phyloP scores from a whole-genome alignment of 768 basidiomycete genomes.

The Asterophora parasitica region DNA sequence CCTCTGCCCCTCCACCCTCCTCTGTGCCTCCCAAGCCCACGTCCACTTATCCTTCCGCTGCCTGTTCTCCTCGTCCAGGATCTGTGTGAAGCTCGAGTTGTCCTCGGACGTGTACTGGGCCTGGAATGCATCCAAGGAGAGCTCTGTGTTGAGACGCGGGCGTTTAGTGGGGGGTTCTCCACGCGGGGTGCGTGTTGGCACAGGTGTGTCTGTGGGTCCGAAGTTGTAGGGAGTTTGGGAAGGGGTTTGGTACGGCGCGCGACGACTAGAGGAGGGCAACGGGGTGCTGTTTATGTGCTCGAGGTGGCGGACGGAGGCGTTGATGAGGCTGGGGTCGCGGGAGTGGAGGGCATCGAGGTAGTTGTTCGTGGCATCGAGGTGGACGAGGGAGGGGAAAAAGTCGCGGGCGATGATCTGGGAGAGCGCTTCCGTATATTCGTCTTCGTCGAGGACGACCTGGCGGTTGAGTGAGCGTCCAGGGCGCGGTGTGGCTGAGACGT shows the following conservation, averaged over 20 bases:
- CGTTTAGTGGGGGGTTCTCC: slow-evolving; percentile 51
- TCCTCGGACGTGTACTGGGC: slow-evolving; percentile 93
- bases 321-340: slow-evolving; percentile 74
- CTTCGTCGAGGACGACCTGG: slow-evolving; percentile 80
- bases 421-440: slow-evolving; percentile 88
- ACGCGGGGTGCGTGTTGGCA: slow-evolving; percentile 43
- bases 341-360: slow-evolving; percentile 78
- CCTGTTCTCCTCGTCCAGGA: slow-evolving; percentile 86
- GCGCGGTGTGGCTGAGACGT: slow-evolving; percentile 18
- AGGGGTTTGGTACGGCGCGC: slow-evolving; percentile 36
- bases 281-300: slow-evolving; percentile 61
- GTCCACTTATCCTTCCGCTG: slow-evolving; percentile 73
- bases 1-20: slow-evolving; percentile 64
- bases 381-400: slow-evolving; percentile 93
- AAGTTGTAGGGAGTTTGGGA: slow-evolving; percentile 62
- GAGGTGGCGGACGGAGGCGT: slow-evolving; percentile 68
- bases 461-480: slow-evolving; percentile 60
- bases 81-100: slow-evolving; percentile 93
- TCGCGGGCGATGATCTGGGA: slow-evolving; percentile 93
- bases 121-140: slow-evolving; percentile 85
- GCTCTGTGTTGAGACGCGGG: slow-evolving; percentile 49
- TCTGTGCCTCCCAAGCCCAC: slow-evolving; percentile 96
- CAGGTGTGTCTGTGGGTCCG: slow-evolving; percentile 53
- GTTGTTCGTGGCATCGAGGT: slow-evolving; percentile 82
- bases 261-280: slow-evolving; percentile 25